Percentiles rank a stretch among this genome's conserved stretches.
phyloP scores from a whole-genome alignment of 768 basidiomycete genomes.

The Lentinula guzmanii region DNA sequence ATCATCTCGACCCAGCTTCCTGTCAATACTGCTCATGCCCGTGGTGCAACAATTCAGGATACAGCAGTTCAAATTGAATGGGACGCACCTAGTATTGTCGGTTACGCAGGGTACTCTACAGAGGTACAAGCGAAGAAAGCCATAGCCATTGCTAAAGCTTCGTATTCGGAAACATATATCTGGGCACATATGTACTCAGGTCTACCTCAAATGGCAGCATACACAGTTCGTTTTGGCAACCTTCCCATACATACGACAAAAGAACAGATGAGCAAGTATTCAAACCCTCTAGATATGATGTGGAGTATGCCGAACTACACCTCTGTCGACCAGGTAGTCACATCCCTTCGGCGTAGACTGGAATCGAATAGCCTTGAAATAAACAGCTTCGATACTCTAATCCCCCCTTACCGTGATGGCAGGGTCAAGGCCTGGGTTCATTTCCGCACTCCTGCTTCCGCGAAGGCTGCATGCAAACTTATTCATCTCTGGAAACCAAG shows the following conservation, averaged over 20 bases:
- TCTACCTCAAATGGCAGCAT: slow-evolving; percentile 48
- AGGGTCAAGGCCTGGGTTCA: slow-evolving; percentile 48
- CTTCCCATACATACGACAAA: slow-evolving; percentile 33
- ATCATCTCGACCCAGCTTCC: slow-evolving; percentile 41
- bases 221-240: slow-evolving; percentile 54
- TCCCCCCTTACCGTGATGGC: slow-evolving; percentile 46
- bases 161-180: slow-evolving; percentile 34
- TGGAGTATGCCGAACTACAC: slow-evolving; percentile 35
- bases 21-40: slow-evolving; percentile 25
- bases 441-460: slow-evolving; percentile 46
- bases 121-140: slow-evolving; percentile 43
- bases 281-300: slow-evolving; percentile 31
- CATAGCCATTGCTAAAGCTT: slow-evolving; percentile 33
- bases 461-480: slow-evolving; percentile 39
- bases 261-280: slow-evolving; percentile 29
- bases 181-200: slow-evolving; percentile 48
- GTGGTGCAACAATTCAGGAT: slow-evolving; percentile 40
- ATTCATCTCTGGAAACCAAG: slow-evolving; percentile 42
- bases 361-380: slow-evolving; percentile 21
- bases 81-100: slow-evolving; percentile 49
- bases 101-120: slow-evolving; percentile 58
- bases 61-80: slow-evolving; percentile 53
- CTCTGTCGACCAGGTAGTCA: slow-evolving; percentile 26
- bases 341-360: slow-evolving; percentile 29
- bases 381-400: slow-evolving; percentile 37